phyloP scores from a whole-genome alignment of 2,329 filamentous ascomycete genomes.

The Orbilia quercus region DNA sequence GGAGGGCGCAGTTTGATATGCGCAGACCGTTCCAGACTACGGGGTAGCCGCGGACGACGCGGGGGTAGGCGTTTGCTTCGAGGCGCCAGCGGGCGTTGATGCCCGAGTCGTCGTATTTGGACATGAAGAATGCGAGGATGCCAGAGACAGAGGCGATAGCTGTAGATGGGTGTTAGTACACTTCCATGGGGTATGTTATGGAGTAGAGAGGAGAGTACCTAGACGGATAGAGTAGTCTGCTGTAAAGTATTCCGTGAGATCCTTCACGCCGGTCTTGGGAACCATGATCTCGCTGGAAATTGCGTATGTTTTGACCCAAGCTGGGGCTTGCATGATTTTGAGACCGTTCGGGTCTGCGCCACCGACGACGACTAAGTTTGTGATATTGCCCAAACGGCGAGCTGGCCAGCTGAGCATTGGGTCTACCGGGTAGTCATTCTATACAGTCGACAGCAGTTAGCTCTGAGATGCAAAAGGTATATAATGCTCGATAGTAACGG shows the following conservation, averaged over 20 bases:
- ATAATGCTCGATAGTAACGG: too few relatives aligned
- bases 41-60: slow-evolving; percentile 7
- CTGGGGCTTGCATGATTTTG: slow-evolving; percentile 35
- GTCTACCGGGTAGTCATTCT: slow-evolving; percentile 9
- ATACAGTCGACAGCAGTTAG: neutral
- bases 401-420: slow-evolving; percentile 38
- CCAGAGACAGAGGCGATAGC: slow-evolving; percentile 35
- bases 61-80: slow-evolving; percentile 42
- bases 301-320: slow-evolving; percentile 11
- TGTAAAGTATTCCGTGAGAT: slow-evolving; percentile 5
- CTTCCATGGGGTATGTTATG: too few relatives aligned
- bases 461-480: too few relatives aligned
- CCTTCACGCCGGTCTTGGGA: neutral
- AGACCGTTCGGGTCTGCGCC: slow-evolving; percentile 22
- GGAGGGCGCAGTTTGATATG: slow-evolving; percentile 10
- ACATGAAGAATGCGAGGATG: slow-evolving; percentile 36
- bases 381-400: slow-evolving; percentile 23
- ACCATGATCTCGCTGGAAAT: slow-evolving; percentile 19
- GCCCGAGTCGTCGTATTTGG: slow-evolving; percentile 33
- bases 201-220: slow-evolving; percentile 9
- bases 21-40: slow-evolving; percentile 47
- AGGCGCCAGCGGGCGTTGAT: slow-evolving; percentile 11
- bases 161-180: neutral
- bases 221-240: slow-evolving; percentile 28
- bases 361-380: slow-evolving; percentile 35